These are phyloP conservation scores for Aspergillus fischeri DNA, from an alignment of 2,329 filamentous ascomycete genomes.

Conservation along the genomic window DNA sequence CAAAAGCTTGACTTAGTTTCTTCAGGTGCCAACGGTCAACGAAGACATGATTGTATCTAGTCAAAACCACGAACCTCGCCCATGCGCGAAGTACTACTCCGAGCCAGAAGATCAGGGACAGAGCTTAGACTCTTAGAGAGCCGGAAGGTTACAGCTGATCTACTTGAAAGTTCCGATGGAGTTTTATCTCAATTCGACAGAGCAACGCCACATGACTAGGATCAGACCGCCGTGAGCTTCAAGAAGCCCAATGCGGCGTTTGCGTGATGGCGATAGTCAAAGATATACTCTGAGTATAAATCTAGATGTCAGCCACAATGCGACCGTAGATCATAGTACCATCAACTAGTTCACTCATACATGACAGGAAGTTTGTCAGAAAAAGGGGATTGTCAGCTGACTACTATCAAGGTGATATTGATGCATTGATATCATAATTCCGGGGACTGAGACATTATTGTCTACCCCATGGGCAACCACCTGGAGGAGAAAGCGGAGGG, in stretches of 20 bases:
- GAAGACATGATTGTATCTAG: background rate
- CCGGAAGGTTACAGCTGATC: background rate
- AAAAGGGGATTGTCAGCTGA: background rate
- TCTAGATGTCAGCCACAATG: background rate
- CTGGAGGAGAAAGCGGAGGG: conserved; percentile 1
- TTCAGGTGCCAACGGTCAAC: background rate
- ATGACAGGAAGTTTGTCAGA: background rate
- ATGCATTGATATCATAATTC: conserved; percentile 4
- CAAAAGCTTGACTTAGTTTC: background rate
- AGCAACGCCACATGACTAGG: background rate
- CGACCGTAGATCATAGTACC: background rate
- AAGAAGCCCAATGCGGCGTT: background rate
- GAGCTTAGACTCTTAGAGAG: background rate
- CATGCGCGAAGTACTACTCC: background rate
- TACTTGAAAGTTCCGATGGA: background rate
- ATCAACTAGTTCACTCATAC: background rate
- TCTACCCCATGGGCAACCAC: conserved; percentile 5
- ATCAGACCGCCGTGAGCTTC: background rate
- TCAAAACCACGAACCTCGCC: background rate
- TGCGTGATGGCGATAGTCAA: background rate
- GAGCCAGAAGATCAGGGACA: background rate
- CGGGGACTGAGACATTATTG: conserved; percentile 16
- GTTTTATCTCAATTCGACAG: background rate
- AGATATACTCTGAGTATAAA: background rate
- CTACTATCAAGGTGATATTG: background rate